Evolutionary conservation across 2,329 filamentous ascomycete species (phyloP), one percentile per base, ranked within the genome.

Genomic region (Emmonsiellopsis sp.): DNA sequence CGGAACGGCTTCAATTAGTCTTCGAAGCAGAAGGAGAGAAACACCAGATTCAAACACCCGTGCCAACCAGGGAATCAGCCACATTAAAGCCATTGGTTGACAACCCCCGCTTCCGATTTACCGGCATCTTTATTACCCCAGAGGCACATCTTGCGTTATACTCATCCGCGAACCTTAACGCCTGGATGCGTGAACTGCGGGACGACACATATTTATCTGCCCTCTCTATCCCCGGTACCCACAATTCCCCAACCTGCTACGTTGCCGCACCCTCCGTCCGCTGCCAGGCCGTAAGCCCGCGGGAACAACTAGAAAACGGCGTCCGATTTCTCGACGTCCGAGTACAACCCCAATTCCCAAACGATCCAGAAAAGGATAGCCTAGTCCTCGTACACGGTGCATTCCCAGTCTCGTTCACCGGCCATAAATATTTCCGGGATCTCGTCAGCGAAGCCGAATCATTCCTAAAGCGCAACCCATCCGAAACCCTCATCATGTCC

Each of bases 281-380:
- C 40, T 97, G 93, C 70, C 93, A 98, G 73, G 85, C 87, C 35
- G 89, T 91, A 15, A 77, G 81, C 56, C 79, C 94, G 5, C 76
- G 78, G 48, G 82, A 85, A 51, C 93, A 98, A 71, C 82, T 98
- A 31, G 77, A 84, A 54, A 92, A 95, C 67, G 93, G 93, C 31
- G 86, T 97, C 45, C 89, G 93, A 50, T 97, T 96, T 76, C 84
- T 98, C 60, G 93, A 98, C 67, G 82, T 98, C 57, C 84, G 93
- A 50, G 86, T 96, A 1, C 84, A 87, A 62, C 82, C 83, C 1
- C 75, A 78, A 32, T 75, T 75, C 51, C 77, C 81, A 1, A 73
- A 79, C 1, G 76, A 86, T 51, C 67, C 72, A 0, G 75, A 77
- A 57, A 80, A 81, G 59, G 83, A 89, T 65, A 79, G 81, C 41